phyloP scores from a whole-genome alignment of 108 stramenopile genomes.

The Seminavis robusta region DNA sequence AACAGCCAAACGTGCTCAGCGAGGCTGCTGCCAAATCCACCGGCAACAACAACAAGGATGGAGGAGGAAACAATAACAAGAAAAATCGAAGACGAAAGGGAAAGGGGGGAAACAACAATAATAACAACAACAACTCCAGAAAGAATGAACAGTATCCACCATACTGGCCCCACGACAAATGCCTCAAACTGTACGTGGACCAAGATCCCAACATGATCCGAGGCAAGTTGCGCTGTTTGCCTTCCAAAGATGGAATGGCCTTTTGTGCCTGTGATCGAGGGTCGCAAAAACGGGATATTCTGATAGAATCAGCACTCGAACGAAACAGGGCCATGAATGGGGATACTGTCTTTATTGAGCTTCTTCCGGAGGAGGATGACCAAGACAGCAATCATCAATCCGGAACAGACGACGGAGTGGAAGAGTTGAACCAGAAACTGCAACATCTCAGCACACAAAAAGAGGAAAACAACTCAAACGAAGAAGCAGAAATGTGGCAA shows the following conservation, averaged over 20 bases:
- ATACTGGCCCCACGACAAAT: conserved; percentile 32
- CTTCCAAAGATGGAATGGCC: conserved; percentile 35
- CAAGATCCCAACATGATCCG: conserved; percentile 54
- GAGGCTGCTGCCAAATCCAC: background rate
- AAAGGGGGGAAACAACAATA: conserved; percentile 12
- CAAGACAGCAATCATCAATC: conserved; percentile 9
- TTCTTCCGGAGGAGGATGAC: conserved; percentile 37
- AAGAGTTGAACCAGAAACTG: conserved; percentile 20
- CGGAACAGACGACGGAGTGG: conserved; percentile 20
- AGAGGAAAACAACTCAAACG: conserved; percentile 6
- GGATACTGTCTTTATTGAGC: conserved; percentile 80
- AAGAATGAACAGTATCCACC: conserved; percentile 26
- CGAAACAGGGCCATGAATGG: conserved; percentile 87
- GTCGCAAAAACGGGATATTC: conserved; percentile 53
- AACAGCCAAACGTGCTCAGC: too few species aligned
- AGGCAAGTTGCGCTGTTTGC: conserved; percentile 62
- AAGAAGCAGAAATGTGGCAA: conserved; percentile 52
- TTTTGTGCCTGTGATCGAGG: conserved; percentile 85
- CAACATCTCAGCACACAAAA: conserved; percentile 7
- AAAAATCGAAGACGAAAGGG: too few species aligned
- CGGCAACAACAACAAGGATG: background rate
- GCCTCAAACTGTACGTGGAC: conserved; percentile 45
- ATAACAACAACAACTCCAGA: conserved; percentile 12
- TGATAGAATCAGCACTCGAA: conserved; percentile 47
- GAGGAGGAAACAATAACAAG: background rate